These are phyloP conservation scores for Strobilomyces dryophilus DNA, from an alignment of 768 basidiomycete species.

Conservation along the genomic window DNA sequence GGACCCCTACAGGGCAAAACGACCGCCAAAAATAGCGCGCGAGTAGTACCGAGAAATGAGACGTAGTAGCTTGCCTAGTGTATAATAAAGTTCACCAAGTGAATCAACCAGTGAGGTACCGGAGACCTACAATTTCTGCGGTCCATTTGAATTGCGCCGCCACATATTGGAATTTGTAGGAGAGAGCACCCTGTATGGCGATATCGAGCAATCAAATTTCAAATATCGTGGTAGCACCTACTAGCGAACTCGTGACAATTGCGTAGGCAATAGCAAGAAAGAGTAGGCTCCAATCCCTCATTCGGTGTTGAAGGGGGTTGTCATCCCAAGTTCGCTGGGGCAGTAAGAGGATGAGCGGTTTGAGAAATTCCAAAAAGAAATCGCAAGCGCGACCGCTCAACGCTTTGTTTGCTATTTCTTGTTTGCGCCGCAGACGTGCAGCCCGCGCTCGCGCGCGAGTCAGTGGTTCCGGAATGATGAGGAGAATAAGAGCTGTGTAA, in stretches of 20 bases:
- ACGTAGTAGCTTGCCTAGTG: slow-evolving; percentile 71
- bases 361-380: slow-evolving; percentile 56
- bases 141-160: slow-evolving; percentile 60
- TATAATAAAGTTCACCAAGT: not conserved
- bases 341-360: slow-evolving; percentile 63
- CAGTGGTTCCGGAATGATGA: slow-evolving; percentile 78
- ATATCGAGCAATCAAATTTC: not conserved
- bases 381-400: not conserved
- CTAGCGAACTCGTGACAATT: slow-evolving; percentile 39
- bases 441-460: slow-evolving; percentile 41
- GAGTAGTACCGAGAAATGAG: slow-evolving; percentile 46
- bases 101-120: not conserved
- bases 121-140: slow-evolving; percentile 50
- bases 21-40: slow-evolving; percentile 52
- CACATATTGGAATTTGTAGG: slow-evolving; percentile 64
- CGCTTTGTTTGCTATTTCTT: slow-evolving; percentile 8
- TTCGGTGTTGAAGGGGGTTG: slow-evolving; percentile 39
- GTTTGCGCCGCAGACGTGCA: slow-evolving; percentile 14
- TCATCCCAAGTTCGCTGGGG: slow-evolving; percentile 35
- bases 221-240: slow-evolving; percentile 29
- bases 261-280: slow-evolving; percentile 53
- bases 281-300: slow-evolving; percentile 63
- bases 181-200: slow-evolving; percentile 46
- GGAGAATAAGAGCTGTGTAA: slow-evolving; percentile 46
- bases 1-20: slow-evolving; percentile 55